These are phyloP conservation scores for Lachancea dasiensis DNA, from an alignment of 805 yeast genomes.

Conservation along the genomic window DNA sequence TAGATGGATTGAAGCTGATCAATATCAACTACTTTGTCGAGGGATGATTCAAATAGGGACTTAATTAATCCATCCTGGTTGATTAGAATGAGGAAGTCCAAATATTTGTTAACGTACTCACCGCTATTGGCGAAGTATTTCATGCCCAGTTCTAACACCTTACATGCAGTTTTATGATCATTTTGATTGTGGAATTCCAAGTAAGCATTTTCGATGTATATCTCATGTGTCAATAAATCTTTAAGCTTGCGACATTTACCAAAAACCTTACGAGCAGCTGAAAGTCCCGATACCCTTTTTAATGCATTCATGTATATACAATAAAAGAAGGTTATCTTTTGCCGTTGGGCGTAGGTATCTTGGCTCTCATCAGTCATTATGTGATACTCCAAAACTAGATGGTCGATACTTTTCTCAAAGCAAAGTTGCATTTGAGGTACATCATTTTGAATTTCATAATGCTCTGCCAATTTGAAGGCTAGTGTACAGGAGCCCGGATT, in stretches of 20 bases:
- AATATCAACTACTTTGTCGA: constrained; percentile 39
- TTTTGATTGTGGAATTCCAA: constrained; percentile 66
- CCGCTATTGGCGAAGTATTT: constrained; percentile 49
- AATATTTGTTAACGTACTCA: constrained; percentile 58
- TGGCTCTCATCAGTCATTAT: constrained; percentile 17
- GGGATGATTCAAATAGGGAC: constrained; percentile 73
- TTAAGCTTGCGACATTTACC: constrained; percentile 60
- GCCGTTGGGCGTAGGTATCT: constrained; percentile 16
- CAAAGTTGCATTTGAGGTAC: constrained; percentile 43
- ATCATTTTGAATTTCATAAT: constrained; percentile 54
- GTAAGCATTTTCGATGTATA: constrained; percentile 75
- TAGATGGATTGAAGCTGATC: constrained; percentile 42
- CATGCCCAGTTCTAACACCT: constrained; percentile 75
- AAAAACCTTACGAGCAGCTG: constrained; percentile 68
- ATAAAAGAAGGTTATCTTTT: constrained; percentile 54
- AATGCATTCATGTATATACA: constrained; percentile 64
- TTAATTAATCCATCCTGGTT: constrained; percentile 72
- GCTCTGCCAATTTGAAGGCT: constrained; percentile 61
- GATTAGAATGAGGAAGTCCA: constrained; percentile 61
- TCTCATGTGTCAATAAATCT: constrained; percentile 55
- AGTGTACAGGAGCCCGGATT: constrained; percentile 69
- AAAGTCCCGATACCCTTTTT: constrained; percentile 60
- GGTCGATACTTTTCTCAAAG: constrained; percentile 47
- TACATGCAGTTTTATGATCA: constrained; percentile 61
- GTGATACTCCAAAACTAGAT: constrained; percentile 37